Base-by-base conservation (phyloP, 2,329 filamentous ascomycete species). In the Epichloe festucae region DNA sequence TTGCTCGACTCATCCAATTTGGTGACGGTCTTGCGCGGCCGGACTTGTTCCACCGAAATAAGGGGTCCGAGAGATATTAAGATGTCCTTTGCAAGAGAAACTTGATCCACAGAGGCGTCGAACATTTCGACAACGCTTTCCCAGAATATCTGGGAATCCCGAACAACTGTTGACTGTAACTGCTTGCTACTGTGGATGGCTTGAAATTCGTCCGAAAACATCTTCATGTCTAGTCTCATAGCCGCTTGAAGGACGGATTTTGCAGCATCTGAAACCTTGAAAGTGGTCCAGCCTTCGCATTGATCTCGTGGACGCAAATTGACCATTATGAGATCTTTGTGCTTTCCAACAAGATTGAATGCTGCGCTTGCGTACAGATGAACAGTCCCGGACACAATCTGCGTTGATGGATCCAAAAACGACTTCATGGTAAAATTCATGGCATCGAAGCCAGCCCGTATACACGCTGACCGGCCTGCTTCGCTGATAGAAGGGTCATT, bases 1-100 rank as follows among this genome's bases (percentile, higher is more conserved):
- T 84, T 52, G 62, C 63, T 55, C 57, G 65, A 51, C 59, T 72
- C 58, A 67, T 67, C 53, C 64, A 70, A 63, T n/a, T 66, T 60
- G 15, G 61, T 60, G 45, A 67, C 69, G 41, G 68, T 72, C 61
- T 79, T 77, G 11, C 69, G 71, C 0, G 77, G 75, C 17, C 77
- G 73, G 52, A 95, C 84, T 51, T 81, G 79, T 64, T 96, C 90
- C 19, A 95, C 73, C 0, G 84, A 82, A 19, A 88, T 79, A 1
- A 96, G 72, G 1, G 81, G 78, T 49, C 80, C 74, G 8, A 86
- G 81, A 8, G 86, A 86, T 46, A 83, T 72, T 2, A 96, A 65
- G 58, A 91, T 83, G 38, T 81, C 79, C 47, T 79, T 83, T 1
- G 88, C 87, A n/a, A 96, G 72, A 5, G 81, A 74, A n/a, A 85